Conservation (phyloP, 2,329 filamentous ascomycete species). For the Xylariaceae sp. region DNA sequence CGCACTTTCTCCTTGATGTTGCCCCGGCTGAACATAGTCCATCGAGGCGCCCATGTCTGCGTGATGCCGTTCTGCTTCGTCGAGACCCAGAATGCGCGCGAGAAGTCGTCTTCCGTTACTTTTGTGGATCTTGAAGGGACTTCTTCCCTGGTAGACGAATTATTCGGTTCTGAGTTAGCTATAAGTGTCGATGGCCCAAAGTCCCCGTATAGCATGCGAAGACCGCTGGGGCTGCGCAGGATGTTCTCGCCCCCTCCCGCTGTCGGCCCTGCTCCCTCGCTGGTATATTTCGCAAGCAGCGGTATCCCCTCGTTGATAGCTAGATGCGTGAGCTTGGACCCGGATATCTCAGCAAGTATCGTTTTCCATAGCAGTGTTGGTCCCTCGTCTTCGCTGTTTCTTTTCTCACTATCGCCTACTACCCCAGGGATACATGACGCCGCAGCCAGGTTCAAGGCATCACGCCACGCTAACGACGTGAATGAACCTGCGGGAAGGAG, state of each 20-base stretch:
- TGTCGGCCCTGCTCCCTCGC: constrained; percentile 6
- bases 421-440: too few relatives aligned
- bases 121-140: not conserved
- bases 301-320: constrained; percentile 70
- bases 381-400: constrained; percentile 27
- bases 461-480: constrained; percentile 49
- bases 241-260: constrained; percentile 63
- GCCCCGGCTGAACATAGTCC: constrained; percentile 94
- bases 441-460: constrained; percentile 39
- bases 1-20: constrained; percentile 90
- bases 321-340: constrained; percentile 58
- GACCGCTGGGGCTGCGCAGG: constrained; percentile 73
- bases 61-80: constrained; percentile 79
- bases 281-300: constrained; percentile 39
- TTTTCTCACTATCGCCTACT: not conserved
- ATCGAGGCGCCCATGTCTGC: constrained; percentile 86
- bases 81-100: constrained; percentile 76
- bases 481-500: constrained; percentile 67
- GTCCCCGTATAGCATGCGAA: constrained; percentile 74
- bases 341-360: constrained; percentile 56
- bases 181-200: constrained; percentile 65
- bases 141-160: constrained; percentile 28
- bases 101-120: constrained; percentile 59
- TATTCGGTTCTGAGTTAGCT: not conserved
- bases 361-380: constrained; percentile 51